phyloP scores from a whole-genome alignment of 805 yeast species.

The Cyberlindnera xishuangbannaensis region DNA sequence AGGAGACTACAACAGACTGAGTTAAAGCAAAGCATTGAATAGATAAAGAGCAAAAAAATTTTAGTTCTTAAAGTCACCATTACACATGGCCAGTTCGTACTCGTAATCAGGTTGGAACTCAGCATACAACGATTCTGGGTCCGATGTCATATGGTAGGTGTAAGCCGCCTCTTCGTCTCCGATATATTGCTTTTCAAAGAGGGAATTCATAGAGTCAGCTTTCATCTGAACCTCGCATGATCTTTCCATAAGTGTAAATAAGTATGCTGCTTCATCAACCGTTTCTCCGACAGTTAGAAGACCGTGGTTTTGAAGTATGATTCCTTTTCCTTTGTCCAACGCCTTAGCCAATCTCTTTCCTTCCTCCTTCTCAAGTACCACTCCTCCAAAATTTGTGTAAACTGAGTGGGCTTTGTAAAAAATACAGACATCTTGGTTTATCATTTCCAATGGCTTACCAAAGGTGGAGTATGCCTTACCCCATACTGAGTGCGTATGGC shows the following conservation, averaged over 20 bases:
- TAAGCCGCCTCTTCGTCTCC: slow-evolving; percentile 62
- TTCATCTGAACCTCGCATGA: slow-evolving; percentile 60
- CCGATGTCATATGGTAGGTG: slow-evolving; percentile 54
- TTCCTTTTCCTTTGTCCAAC: slow-evolving; percentile 47
- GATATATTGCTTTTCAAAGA: slow-evolving; percentile 36
- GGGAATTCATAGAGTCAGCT: slow-evolving; percentile 47
- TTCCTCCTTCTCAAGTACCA: slow-evolving; percentile 62
- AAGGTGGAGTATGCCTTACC: slow-evolving; percentile 65
- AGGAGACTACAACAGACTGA: too few relatives aligned
- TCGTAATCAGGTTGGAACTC: slow-evolving; percentile 72
- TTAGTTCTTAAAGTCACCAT: slow-evolving; percentile 14
- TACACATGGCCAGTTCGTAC: slow-evolving; percentile 32
- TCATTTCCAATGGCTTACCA: slow-evolving; percentile 67
- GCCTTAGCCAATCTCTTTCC: slow-evolving; percentile 58
- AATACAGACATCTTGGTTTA: slow-evolving; percentile 71
- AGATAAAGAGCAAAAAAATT: too few relatives aligned
- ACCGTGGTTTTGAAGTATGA: slow-evolving; percentile 70
- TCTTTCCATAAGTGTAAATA: slow-evolving; percentile 58
- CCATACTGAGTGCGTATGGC: slow-evolving; percentile 61
- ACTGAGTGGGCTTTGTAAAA: slow-evolving; percentile 65
- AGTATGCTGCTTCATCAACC: slow-evolving; percentile 69
- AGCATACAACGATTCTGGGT: slow-evolving; percentile 61
- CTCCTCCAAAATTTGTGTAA: slow-evolving; percentile 69
- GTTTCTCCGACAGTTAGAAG: slow-evolving; percentile 63
- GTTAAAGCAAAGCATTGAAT: too few relatives aligned